Percentiles rank a stretch among this genome's conserved stretches.
These are phyloP conservation scores for Venturia effusa DNA, from an alignment of 2,329 filamentous ascomycete genomes.

Conservation along the genomic window DNA sequence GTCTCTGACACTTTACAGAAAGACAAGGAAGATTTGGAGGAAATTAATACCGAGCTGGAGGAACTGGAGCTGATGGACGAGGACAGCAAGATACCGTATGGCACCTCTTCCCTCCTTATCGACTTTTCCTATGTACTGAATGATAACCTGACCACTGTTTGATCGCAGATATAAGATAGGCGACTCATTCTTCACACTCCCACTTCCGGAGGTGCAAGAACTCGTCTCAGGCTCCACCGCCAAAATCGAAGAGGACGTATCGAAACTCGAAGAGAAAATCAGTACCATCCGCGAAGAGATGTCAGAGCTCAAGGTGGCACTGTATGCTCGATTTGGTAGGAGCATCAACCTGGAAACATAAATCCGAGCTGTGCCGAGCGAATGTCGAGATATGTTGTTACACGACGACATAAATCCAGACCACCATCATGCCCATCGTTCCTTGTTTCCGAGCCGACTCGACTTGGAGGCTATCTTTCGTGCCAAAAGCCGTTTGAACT, in stretches of 20 bases:
- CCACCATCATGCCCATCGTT: not conserved
- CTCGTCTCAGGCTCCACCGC: constrained; percentile 63
- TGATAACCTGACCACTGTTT: constrained; percentile 8
- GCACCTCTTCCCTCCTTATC: constrained; percentile 15
- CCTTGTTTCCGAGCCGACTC: not conserved
- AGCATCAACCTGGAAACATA: constrained; percentile 94
- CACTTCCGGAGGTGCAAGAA: constrained; percentile 74
- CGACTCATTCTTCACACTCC: constrained; percentile 85
- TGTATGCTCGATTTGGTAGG: constrained; percentile 90
- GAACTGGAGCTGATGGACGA: constrained; percentile 94
- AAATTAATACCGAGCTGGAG: constrained; percentile 82
- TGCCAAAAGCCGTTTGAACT: not conserved
- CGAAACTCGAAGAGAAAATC: constrained; percentile 65
- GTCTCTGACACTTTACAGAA: constrained; percentile 47
- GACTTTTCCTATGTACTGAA: not conserved
- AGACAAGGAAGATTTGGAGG: constrained; percentile 95
- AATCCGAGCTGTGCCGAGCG: constrained; percentile 16
- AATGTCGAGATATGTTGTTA: not conserved
- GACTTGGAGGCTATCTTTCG: too few relatives aligned
- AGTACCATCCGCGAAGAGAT: constrained; percentile 71
- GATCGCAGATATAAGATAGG: constrained; percentile 79
- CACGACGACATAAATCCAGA: not conserved
- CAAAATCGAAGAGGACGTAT: constrained; percentile 66
- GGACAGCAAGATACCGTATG: constrained; percentile 83
- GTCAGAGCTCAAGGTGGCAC: constrained; percentile 75